Evolutionary conservation across 2,329 filamentous ascomycete species (phyloP).

Genomic region (Botrytis fragariae): DNA sequence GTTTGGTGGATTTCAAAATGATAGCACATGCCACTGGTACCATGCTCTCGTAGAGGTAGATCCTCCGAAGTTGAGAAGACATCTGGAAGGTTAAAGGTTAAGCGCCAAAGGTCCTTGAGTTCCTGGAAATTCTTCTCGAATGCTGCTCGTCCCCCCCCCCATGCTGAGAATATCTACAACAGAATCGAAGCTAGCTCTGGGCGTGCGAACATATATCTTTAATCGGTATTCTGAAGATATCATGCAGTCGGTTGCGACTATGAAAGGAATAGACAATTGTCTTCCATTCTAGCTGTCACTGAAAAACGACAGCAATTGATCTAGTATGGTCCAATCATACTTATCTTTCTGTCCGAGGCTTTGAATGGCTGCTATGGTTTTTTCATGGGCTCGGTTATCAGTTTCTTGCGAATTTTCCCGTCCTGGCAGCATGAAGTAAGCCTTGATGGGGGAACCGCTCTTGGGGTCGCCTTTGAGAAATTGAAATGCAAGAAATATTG

Average conservation of each 20-base stretch:
- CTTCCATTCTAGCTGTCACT: not conserved
- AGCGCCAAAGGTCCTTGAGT: slow-evolving; percentile 6
- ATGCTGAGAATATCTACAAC: slow-evolving; percentile 2
- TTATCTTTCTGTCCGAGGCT: not conserved
- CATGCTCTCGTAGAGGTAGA: not conserved
- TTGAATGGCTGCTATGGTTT: not conserved
- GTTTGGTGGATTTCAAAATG: slow-evolving; percentile 6
- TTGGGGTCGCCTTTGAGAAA: slow-evolving; percentile 1
- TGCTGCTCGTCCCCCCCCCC: not conserved
- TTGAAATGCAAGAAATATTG: slow-evolving; percentile 6
- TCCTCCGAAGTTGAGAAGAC: not conserved
- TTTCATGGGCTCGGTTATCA: not conserved
- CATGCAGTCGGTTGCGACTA: slow-evolving; percentile 1
- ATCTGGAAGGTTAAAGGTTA: not conserved
- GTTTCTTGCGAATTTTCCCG: not conserved
- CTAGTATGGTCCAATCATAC: not conserved
- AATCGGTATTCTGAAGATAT: slow-evolving; percentile 1
- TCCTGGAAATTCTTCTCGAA: not conserved
- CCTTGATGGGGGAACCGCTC: slow-evolving; percentile 3
- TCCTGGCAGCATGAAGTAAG: not conserved
- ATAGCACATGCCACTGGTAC: slow-evolving; percentile 3
- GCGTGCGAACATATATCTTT: slow-evolving; percentile 1
- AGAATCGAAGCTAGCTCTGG: slow-evolving; percentile 2
- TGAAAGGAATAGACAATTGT: slow-evolving; percentile 2
- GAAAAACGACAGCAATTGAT: not conserved